Evolutionary conservation across 2,329 filamentous ascomycete genomes (phyloP), one percentile per base, ranked within the genome.

Genomic region (Stylonectria norvegica): DNA sequence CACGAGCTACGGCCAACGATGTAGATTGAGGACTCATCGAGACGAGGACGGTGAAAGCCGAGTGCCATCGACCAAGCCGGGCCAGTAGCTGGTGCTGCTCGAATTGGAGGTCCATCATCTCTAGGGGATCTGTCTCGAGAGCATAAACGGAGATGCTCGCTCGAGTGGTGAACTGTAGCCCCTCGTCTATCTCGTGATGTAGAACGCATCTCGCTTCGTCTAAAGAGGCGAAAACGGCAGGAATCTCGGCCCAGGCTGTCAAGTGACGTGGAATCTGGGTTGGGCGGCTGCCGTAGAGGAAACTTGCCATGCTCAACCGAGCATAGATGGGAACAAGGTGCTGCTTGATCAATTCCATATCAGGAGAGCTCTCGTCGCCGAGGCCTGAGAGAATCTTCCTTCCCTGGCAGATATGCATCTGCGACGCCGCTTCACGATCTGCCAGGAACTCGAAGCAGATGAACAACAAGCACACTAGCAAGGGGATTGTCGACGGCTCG

Each of bases 401-500:
- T 6, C 69, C 70, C 43, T 72, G 68, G 12, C 61, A 58, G 12
- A 72, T 67, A 34, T 72, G 70, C 40, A 71, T 58, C 33, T 70
- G 63, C 0, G 73, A 70, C 8, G 67, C 66, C 5, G 57, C 54
- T 30, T 70, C 68, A 42, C 77, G 70, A 25, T 72, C 70, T 22
- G 72, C 71, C 43, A 79, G 62, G 49, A 75, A 74, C 55, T 78
- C 76, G 34, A 78, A 69, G 48, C 73, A 75, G 17, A 73, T 70
- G 45, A 78, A 75, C 16, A 78, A 57, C 1, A 75, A 54, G 45
- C 72, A 76, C 5, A 69, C 69, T 3, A 75, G 58, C 12, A 77
- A 50, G 1, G 62, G 62, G 0, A 66, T 50, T 1, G 56, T 52
- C 5, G 57, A 52, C 2, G 50, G 12, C 45, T 62, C 27, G 55